phyloP scores from a whole-genome alignment of 2,329 filamentous ascomycete species.

The Trichophyton verrucosum region DNA sequence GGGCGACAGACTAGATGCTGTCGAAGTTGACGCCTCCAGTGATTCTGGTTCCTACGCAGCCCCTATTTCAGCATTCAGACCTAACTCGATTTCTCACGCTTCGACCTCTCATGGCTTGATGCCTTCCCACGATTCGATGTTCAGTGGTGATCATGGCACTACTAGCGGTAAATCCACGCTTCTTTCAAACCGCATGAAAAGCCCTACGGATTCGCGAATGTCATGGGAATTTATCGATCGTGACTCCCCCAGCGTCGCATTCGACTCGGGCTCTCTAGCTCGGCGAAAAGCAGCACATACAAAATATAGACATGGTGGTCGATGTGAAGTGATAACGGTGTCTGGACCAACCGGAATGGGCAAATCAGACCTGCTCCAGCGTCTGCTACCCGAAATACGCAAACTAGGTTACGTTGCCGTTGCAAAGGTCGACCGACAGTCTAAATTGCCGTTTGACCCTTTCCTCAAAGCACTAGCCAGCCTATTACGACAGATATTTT shows the following conservation, averaged over 20 bases:
- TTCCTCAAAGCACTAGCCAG: slow-evolving; percentile 49
- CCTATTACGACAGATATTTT: slow-evolving; percentile 52
- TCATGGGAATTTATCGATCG: slow-evolving; percentile 27
- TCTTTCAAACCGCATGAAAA: slow-evolving; percentile 23
- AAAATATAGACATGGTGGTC: slow-evolving; percentile 40
- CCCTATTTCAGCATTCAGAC: slow-evolving; percentile 22
- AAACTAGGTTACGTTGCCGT: slow-evolving; percentile 49
- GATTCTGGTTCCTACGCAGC: slow-evolving; percentile 38
- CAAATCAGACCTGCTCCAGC: slow-evolving; percentile 49
- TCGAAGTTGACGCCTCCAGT: slow-evolving; percentile 43
- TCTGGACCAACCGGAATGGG: slow-evolving; percentile 46
- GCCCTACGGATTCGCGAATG: slow-evolving; percentile 26
- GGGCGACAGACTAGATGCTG: slow-evolving; percentile 37
- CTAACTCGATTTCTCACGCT: slow-evolving; percentile 23
- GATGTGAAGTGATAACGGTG: slow-evolving; percentile 49
- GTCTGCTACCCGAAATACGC: slow-evolving; percentile 45
- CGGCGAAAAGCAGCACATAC: slow-evolving; percentile 33
- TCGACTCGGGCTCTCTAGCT: slow-evolving; percentile 13
- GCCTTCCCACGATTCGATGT: slow-evolving; percentile 24
- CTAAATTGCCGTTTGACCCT: slow-evolving; percentile 49
- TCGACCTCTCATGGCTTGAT: slow-evolving; percentile 15
- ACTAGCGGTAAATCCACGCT: slow-evolving; percentile 21
- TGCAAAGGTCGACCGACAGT: slow-evolving; percentile 48
- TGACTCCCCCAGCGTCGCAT: slow-evolving; percentile 16
- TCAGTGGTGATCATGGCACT: slow-evolving; percentile 25